Percentiles rank a stretch among this genome's conserved stretches.
phyloP scores from a whole-genome alignment of 352 stramenopile species.

The Elongisporangium anandrum region DNA sequence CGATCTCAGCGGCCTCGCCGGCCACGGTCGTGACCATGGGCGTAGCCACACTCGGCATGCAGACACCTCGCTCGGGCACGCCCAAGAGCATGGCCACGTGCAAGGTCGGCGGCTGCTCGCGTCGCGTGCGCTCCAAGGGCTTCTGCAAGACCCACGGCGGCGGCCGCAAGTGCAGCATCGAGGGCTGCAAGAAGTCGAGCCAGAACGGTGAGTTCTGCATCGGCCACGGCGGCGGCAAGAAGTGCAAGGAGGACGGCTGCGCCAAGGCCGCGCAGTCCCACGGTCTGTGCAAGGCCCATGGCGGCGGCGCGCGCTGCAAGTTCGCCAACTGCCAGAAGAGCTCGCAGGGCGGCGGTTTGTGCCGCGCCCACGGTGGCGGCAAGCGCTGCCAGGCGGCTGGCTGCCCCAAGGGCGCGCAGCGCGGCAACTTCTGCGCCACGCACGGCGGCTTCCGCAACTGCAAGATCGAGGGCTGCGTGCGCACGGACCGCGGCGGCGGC shows the following conservation, averaged over 20 bases:
- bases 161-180: conserved; percentile 78
- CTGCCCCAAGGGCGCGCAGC: conserved; percentile 77
- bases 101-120: conserved; percentile 55
- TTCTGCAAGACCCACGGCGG: conserved; percentile 86
- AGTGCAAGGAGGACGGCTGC: conserved; percentile 80
- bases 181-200: conserved; percentile 83
- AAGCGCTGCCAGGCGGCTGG: conserved; percentile 71
- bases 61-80: conserved; percentile 18
- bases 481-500: conserved; percentile 75
- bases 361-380: conserved; percentile 70
- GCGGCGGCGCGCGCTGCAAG: conserved; percentile 79
- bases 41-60: conserved; percentile 15
- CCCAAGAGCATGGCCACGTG: conserved; percentile 59
- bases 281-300: conserved; percentile 81
- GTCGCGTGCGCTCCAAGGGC: conserved; percentile 70
- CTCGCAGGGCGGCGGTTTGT: conserved; percentile 72
- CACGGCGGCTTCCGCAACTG: conserved; percentile 86
- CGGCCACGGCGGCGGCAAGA: conserved; percentile 81
- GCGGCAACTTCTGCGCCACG: conserved; percentile 81
- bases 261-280: conserved; percentile 84
- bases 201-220: conserved; percentile 88
- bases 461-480: conserved; percentile 79
- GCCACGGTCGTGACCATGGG: conserved; percentile 25
- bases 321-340: conserved; percentile 82
- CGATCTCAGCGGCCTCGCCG: conserved; percentile 13